Conservation (phyloP, 2,329 filamentous ascomycete species). For the Exophiala calicioides region DNA sequence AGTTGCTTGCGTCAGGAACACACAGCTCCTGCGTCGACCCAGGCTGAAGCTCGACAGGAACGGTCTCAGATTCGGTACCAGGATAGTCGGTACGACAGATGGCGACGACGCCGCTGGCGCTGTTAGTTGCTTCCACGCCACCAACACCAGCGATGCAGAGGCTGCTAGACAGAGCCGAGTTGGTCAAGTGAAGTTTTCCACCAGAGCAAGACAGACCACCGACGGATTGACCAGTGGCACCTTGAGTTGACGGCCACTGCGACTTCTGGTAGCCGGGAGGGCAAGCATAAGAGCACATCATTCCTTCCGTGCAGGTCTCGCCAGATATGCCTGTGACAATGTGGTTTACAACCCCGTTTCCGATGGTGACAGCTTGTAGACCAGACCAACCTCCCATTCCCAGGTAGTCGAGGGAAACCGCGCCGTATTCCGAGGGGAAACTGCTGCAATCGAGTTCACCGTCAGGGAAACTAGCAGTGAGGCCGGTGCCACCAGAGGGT, state of each 20-base stretch:
- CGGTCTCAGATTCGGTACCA: slow-evolving; percentile 78
- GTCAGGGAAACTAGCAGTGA: slow-evolving; percentile 72
- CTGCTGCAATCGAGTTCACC: slow-evolving; percentile 68
- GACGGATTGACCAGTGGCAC: slow-evolving; percentile 76
- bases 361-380: slow-evolving; percentile 65
- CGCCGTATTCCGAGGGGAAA: slow-evolving; percentile 82
- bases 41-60: slow-evolving; percentile 67
- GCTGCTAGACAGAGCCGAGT: slow-evolving; percentile 60
- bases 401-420: slow-evolving; percentile 69
- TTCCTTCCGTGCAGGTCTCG: slow-evolving; percentile 60
- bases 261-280: slow-evolving; percentile 88
- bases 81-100: slow-evolving; percentile 97
- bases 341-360: slow-evolving; percentile 59
- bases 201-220: slow-evolving; percentile 78
- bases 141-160: slow-evolving; percentile 75
- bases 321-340: slow-evolving; percentile 67
- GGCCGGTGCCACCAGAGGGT: slow-evolving; percentile 48
- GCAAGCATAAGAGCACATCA: slow-evolving; percentile 91
- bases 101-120: slow-evolving; percentile 64
- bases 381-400: slow-evolving; percentile 75
- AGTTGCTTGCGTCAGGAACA: slow-evolving; percentile 70
- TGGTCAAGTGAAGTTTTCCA: slow-evolving; percentile 77
- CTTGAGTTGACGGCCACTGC: slow-evolving; percentile 82
- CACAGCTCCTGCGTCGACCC: slow-evolving; percentile 66
- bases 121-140: slow-evolving; percentile 74